Base-by-base conservation (phyloP, 2,329 filamentous ascomycete genomes). In the Teratosphaeria destructans region DNA sequence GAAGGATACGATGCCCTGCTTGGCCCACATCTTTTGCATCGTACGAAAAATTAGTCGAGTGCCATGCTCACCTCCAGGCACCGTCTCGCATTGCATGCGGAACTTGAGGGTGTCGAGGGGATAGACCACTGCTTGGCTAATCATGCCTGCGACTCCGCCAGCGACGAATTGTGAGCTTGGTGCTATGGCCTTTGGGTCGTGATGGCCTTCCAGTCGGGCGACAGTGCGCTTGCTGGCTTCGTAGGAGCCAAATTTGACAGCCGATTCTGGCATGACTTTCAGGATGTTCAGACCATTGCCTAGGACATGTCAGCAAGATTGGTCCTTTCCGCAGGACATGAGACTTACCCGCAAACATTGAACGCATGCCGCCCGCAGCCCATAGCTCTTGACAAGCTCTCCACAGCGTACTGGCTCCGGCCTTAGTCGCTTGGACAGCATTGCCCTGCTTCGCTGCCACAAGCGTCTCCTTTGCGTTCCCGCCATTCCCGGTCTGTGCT, bases 251-350 rank as follows among this genome's bases (percentile, higher is more conserved):
- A 99, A 99, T 75, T 96, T 95, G 72, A 99, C 96, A 29, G 94
- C 93, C 32, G 93, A 96, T 77, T 99, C 94, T 0, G 94, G 94
- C 90, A 97, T 96, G 62, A 99, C 94, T 75, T 99, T 99, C 70
- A 96, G 75, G 2, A 99, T 91, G 67, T 99, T 99, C 66, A 99
- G 79, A 3, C 94, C 94, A 70, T 99, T 99, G 43, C 94, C 92
- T 95, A 67, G 7, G 26, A 10, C 23, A 72, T 29, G 63, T 66
- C 19, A 58, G 57, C 54, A 62, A 27, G 43, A 14, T 52, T 57
- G 23, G 27, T 27, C 27, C 16, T 8, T 27, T 29, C 34, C 29
- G 14, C 27, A 57, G 29, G 58, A 54, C 39, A 32, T 29, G 53
- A 65, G 58, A 62, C 85, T 73, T 76, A 95, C 91, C 94, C 65